Base-by-base conservation (phyloP, 148 eudicot genomes). In the Vaccinium corymbosum region DNA sequence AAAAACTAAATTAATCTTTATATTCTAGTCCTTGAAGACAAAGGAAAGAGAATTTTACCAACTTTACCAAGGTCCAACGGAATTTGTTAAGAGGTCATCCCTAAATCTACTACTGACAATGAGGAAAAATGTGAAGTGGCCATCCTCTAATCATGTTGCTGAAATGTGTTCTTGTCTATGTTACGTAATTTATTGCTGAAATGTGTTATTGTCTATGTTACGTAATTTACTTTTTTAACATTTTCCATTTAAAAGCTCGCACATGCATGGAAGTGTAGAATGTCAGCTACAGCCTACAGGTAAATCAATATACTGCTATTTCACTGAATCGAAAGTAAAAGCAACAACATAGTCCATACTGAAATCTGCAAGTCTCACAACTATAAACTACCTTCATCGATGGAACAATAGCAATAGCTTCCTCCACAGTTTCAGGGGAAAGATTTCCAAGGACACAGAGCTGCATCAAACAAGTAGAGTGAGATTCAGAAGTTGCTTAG, bases 401-500 rank as follows among this genome's bases (percentile, higher is more conserved):
- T 8, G 99, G 99, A 15, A 96, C 99, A 94, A 94, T 93, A 8
- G 99, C 94, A 78, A 93, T 90, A 27, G 94, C 99, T 85, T 97
- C 99, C 82, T 97, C 98, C 52, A 92, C 98, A 50, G 99, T 97
- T 84, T 97, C 99, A 32, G 99, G 99, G 83, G 98, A 94, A 71
- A 97, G 91, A 81, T 97, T 97, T 29, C 99, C 99, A 64, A 97
- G 92, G 20, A 94, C 99, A 85, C 93, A 91, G 7, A 97, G 95
- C 92, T 86, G 80, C 85, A 83, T 12, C 38, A 70, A 15, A 38
- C 52, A 78, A 83, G 50, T 14, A 46, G 19, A 55, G 59, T n/a
- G 25, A 17, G 82, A 70, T 76, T 29, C 46, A 64, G 55, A 68
- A 27, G 15, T 46, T 71, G 61, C 5, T 20, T 25, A 25, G 79